Conservation (phyloP, 1,284 basidiomycete species). For the Malassezia caprae region DNA sequence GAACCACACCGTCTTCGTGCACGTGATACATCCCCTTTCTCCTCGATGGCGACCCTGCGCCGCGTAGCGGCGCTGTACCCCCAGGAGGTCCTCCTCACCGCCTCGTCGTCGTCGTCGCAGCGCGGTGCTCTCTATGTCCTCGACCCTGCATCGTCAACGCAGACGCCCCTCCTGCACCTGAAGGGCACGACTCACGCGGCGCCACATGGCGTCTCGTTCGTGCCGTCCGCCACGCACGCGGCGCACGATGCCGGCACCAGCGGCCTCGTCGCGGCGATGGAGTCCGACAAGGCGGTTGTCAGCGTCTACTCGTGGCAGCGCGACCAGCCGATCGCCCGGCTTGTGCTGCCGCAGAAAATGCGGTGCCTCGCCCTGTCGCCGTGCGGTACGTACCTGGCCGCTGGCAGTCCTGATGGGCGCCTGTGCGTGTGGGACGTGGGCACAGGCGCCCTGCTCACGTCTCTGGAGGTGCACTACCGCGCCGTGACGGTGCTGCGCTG, state of each 20-base stretch:
- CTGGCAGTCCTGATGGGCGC: slow-evolving; percentile 74
- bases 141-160: slow-evolving; percentile 22
- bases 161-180: slow-evolving; percentile 30
- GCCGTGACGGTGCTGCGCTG: slow-evolving; percentile 71
- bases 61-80: slow-evolving; percentile 21
- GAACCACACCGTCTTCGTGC: not conserved
- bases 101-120: slow-evolving; percentile 25
- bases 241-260: slow-evolving; percentile 58
- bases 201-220: slow-evolving; percentile 21
- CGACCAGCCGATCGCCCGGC: slow-evolving; percentile 56
- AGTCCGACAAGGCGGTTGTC: slow-evolving; percentile 67
- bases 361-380: slow-evolving; percentile 67
- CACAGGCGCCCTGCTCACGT: slow-evolving; percentile 75
- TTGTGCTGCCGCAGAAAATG: slow-evolving; percentile 79
- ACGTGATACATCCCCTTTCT: slow-evolving; percentile 4
- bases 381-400: slow-evolving; percentile 67
- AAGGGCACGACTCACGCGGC: slow-evolving; percentile 29
- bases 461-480: slow-evolving; percentile 92
- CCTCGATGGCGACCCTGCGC: not conserved
- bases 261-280: slow-evolving; percentile 64
- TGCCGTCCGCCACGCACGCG: slow-evolving; percentile 45
- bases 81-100: slow-evolving; percentile 29
- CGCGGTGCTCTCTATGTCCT: slow-evolving; percentile 14
- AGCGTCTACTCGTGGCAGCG: slow-evolving; percentile 76
- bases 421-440: slow-evolving; percentile 91